Evolutionary conservation across 2,329 filamentous ascomycete genomes (phyloP).

Genomic region (Hymenoscyphus salicellus): DNA sequence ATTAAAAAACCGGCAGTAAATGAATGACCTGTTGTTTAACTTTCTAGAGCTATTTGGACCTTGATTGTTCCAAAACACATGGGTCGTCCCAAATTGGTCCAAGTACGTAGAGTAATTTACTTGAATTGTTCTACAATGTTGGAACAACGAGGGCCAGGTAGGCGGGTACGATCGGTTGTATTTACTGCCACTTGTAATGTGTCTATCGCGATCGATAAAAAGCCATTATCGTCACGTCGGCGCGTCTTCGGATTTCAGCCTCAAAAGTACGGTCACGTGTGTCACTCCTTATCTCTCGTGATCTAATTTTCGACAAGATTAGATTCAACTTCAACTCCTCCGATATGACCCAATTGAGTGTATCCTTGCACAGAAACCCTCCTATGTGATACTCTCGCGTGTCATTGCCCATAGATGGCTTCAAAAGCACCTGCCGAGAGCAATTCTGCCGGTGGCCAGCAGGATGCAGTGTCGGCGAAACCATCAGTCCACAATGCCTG

Average conservation of each 20-base stretch:
- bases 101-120: not conserved
- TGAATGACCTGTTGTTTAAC: too few species aligned
- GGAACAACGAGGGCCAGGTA: not conserved
- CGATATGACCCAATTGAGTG: conserved; percentile 10
- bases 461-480: conserved; percentile 10
- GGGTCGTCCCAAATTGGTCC: too few species aligned
- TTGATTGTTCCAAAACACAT: too few species aligned
- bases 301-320: not conserved
- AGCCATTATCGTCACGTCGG: not conserved
- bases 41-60: too few species aligned
- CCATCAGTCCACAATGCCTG: conserved; percentile 21
- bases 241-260: not conserved
- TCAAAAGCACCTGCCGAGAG: conserved; percentile 15
- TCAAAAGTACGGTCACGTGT: not conserved
- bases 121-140: not conserved
- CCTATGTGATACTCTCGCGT: conserved; percentile 2
- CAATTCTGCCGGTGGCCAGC: conserved; percentile 11
- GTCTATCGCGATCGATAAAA: not conserved
- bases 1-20: too few species aligned
- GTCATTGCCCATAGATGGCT: conserved; percentile 15
- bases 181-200: too few species aligned
- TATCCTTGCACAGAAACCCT: not conserved
- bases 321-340: not conserved
- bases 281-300: conserved; percentile 10
- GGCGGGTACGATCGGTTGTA: too few species aligned